Base-by-base conservation (phyloP, 345 rosid species). In the Turritis glabra region DNA sequence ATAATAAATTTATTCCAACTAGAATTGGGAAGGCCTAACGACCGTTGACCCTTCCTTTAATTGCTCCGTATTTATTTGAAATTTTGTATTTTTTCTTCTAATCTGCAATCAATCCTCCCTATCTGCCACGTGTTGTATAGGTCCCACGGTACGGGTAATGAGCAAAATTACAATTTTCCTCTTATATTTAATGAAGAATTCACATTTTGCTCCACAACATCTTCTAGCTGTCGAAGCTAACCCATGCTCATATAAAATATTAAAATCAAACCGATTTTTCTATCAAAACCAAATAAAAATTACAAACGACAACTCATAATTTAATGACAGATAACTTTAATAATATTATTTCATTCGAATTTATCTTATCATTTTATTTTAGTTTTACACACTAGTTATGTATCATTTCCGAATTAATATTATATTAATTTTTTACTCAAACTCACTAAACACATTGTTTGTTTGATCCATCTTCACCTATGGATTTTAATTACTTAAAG, bases 51-150 rank as follows among this genome's bases (percentile, higher is more conserved):
- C 0, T 43, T 46, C 71, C 64, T 6, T 60, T 21, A 44, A 51
- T 78, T 80, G 53, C 71, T 70, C 76, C 60, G 71, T 77, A 46
- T 35, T 62, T 62, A 40, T 52, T 47, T 65, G 72, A 10, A 10
- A 3, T 10, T 3, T 30, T 30, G 33, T 30, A 56, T 67, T 2
- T 67, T 2, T 67, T 61, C 43, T 50, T 54, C 19, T 10, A 14
- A 35, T 63, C 13, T 40, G 25, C 17, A 3, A 6, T 69, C 32
- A 57, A 46, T 74, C 52, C 23, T 26, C n/a, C 8, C 5, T 41
- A 51, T 26, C 25, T 2, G 70, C 64, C 79, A 62, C 58, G 65
- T 69, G 52, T 43, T 30, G 0, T 23, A 7, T 52, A 2, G 79
- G 71, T 43, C 69, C 40, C 47, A 59, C 8, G 8, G 37, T 11